Conservation (phyloP, 73 alveolate genomes). For the Paramecium biaurelia region DNA sequence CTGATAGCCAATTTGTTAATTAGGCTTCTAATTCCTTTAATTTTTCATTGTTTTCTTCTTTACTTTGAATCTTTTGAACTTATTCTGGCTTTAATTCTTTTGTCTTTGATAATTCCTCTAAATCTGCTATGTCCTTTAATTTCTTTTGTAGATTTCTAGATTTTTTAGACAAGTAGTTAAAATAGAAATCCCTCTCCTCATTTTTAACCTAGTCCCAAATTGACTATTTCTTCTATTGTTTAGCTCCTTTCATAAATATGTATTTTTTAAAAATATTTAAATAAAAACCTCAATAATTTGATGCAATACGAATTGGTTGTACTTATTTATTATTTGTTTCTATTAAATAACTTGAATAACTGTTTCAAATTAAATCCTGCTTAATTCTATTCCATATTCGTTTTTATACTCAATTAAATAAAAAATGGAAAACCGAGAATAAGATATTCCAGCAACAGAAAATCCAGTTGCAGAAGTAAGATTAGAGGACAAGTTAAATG, state of each 20-base stretch:
- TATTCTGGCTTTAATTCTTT: background rate
- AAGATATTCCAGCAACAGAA: background rate
- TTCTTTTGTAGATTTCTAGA: background rate
- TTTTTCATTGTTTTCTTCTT: conserved; percentile 7
- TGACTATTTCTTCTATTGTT: background rate
- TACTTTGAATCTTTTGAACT: background rate
- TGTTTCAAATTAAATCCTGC: background rate
- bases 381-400: conserved; percentile 5
- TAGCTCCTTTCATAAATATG: background rate
- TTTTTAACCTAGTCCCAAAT: conserved; percentile 14
- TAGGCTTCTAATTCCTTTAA: background rate
- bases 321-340: background rate
- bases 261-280: conserved; percentile 17
- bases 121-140: background rate
- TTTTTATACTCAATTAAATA: background rate
- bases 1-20: background rate
- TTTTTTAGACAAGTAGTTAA: background rate
- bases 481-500: background rate
- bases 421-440: background rate
- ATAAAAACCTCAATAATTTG: background rate
- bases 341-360: background rate
- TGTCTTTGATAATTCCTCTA: background rate
- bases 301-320: background rate
- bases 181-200: background rate
- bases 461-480: background rate